A percentile compares a stretch with the other conserved stretches of the same genome.
Evolutionary conservation across 768 basidiomycete species (phyloP).

Genomic region (Hericium alpestre): DNA sequence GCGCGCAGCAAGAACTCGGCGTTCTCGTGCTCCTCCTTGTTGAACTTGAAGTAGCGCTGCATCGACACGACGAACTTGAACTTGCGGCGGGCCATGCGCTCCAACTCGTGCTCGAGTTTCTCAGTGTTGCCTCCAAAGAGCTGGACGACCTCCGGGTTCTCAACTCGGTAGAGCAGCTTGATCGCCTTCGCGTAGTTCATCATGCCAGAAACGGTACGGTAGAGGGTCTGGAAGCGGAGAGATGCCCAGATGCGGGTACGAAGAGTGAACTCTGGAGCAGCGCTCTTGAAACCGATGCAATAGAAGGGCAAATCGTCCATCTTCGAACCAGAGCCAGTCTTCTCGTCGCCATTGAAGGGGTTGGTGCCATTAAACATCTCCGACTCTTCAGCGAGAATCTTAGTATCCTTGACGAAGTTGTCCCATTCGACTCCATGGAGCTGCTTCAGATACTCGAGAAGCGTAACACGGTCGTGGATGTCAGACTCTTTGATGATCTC

Average conservation of each 20-base stretch:
- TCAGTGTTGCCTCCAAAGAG: slow-evolving; percentile 96
- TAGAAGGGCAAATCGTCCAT: slow-evolving; percentile 94
- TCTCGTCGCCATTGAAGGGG: slow-evolving; percentile 72
- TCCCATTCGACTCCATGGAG: slow-evolving; percentile 98
- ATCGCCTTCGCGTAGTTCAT: slow-evolving; percentile 99
- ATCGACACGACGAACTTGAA: slow-evolving; percentile 99
- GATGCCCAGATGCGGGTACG: slow-evolving; percentile 99
- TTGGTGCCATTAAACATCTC: slow-evolving; percentile 71
- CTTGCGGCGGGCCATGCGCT: slow-evolving; percentile 95
- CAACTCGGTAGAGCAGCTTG: slow-evolving; percentile 97
- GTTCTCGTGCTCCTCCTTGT: slow-evolving; percentile 98
- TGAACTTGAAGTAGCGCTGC: slow-evolving; percentile 99
- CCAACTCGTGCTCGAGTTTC: slow-evolving; percentile 89
- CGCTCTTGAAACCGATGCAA: slow-evolving; percentile 98
- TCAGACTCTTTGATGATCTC: slow-evolving; percentile 99
- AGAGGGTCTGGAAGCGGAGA: slow-evolving; percentile 94
- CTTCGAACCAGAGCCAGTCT: slow-evolving; percentile 53
- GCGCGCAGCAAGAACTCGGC: slow-evolving; percentile 95
- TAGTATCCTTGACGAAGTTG: slow-evolving; percentile 99
- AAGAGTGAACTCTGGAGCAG: slow-evolving; percentile 95
- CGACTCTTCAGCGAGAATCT: slow-evolving; percentile 95
- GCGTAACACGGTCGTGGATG: slow-evolving; percentile 91
- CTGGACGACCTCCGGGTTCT: slow-evolving; percentile 98
- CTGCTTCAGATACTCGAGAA: slow-evolving; percentile 96
- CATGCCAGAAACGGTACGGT: slow-evolving; percentile 98